Base-by-base conservation (phyloP, 176 grass and related monocot genomes). In the Carex myosuroides region DNA sequence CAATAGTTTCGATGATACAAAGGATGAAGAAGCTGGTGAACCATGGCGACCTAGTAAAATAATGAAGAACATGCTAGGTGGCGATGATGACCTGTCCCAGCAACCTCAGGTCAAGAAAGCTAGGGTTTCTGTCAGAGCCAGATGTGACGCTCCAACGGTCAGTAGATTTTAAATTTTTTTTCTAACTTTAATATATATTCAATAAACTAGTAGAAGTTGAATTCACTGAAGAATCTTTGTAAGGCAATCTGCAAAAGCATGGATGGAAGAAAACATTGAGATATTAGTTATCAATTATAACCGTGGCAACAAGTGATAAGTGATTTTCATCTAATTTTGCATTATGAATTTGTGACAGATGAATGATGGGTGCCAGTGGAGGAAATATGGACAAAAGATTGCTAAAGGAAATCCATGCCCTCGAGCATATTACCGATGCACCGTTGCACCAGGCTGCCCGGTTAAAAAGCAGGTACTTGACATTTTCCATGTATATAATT, bases 311-410 rank as follows among this genome's bases (percentile, higher is more conserved):
- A 29, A 41, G 58, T 33, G 66, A 39, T 14, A 39, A n/a, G 11
- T 33, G 26, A 82, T 61, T 32, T 37, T 70, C 9, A 88, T 79
- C 18, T 41, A 50, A 39, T 8, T 13, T 55, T 71, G 35, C 12
- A n/a, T 61, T 44, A 32, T 30, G 42, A 41, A 85, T 79, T 39
- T 77, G 24, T 71, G 33, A 26, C 81, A 94, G 95, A 94, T 98
- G 92, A 90, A 89, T 29, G 95, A 98, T 5, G 92, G 95, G 13
- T 94, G 90, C 60, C 95, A 94, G 18, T 98, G 95, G 95, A 94
- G 92, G 26, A 98, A 97, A 84, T 93, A 98, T 33, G 95, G 95
- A 8, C 95, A 98, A 64, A 98, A 97, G 74, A 88, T 89, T 83
- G 74, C 95, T 0, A 98, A 94, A 87, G 95, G 92, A 48, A 98